Base-by-base conservation (phyloP, 2,329 filamentous ascomycete species). In the Aspergillus felis region DNA sequence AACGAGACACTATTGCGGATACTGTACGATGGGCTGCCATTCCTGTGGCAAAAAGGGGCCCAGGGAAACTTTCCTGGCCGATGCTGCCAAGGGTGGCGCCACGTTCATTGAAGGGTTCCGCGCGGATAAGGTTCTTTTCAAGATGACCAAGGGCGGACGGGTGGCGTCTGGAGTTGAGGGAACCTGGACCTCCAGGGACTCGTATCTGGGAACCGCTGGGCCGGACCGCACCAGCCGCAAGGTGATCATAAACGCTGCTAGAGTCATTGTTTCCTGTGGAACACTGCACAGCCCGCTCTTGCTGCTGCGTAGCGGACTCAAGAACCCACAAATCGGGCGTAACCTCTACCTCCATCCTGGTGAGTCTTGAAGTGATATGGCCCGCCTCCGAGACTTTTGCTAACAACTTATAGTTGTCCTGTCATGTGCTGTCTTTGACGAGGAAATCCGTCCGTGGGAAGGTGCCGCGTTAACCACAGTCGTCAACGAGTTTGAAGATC, bases 311-410 rank as follows among this genome's bases (percentile, higher is more conserved):
- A 96, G 91, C 59, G 91, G 91, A 1, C 73, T 97, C 51, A 87
- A 83, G 78, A 96, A 96, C 70, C 81, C 81, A 3, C 87, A 96
- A 56, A 88, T 97, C 61, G 93, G 93, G 27, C 83, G 82, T 7
- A 90, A 97, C 66, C 83, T 97, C 3, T 81, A 94, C 66, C 74
- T 96, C 0, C 93, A 97, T 68, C 93, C 92, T 1, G 87, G 86
- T 67, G 82, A 81, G 66, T 86, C 5, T 38, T 24, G 27, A 22
- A 20, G n/a, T 24, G 1, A n/a, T 14, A 9, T 28, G 14, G 4
- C 12, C 28, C 22, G n/a, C 17, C 4, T 14, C n/a, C 4, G 25
- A 7, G 8, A 10, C 5, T 20, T 32, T 44, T 4, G 35, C 55
- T 60, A 10, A 64, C 46, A 9, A 7, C 25, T 17, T 17, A 20